These are phyloP conservation scores for Parietichytrium sp. DNA, from an alignment of 108 stramenopile genomes.

Conservation along the genomic window DNA sequence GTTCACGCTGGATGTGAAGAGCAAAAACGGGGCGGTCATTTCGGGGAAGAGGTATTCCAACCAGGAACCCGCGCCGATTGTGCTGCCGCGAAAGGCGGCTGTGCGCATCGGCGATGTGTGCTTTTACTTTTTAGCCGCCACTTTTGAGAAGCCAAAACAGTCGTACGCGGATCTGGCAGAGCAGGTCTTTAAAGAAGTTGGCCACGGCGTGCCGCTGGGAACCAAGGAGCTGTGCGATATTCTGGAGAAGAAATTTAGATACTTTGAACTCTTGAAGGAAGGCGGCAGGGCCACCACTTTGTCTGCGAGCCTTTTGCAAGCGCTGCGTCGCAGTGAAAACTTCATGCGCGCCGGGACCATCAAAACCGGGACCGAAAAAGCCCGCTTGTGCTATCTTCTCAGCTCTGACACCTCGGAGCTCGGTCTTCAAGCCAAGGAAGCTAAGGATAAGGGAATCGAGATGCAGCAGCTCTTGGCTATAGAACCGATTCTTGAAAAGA, in stretches of 20 bases:
- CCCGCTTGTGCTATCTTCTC: too few species aligned
- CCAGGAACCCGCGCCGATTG: neutral
- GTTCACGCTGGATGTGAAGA: neutral
- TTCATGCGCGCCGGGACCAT: neutral
- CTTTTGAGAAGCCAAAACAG: neutral
- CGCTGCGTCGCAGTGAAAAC: neutral
- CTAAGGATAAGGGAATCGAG: too few species aligned
- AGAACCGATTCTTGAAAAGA: too few species aligned
- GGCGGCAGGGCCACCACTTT: neutral
- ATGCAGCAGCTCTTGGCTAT: too few species aligned
- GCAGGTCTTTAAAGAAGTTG: neutral
- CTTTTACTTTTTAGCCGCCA: conserved; percentile 15
- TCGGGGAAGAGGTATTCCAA: neutral
- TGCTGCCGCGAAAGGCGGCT: neutral
- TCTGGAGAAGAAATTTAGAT: neutral
- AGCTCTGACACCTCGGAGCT: too few species aligned
- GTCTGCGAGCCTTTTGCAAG: neutral
- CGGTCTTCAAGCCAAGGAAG: too few species aligned
- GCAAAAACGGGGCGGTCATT: neutral
- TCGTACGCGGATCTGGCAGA: conserved; percentile 23
- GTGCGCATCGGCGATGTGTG: conserved; percentile 3
- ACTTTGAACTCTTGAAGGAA: neutral
- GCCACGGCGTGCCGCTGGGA: neutral
- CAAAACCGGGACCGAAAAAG: too few species aligned
- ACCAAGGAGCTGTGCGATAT: conserved; percentile 1